Evolutionary conservation across 1,284 basidiomycete genomes (phyloP), one percentile per base, ranked within the genome.

Genomic region (Calocybe gambosa): DNA sequence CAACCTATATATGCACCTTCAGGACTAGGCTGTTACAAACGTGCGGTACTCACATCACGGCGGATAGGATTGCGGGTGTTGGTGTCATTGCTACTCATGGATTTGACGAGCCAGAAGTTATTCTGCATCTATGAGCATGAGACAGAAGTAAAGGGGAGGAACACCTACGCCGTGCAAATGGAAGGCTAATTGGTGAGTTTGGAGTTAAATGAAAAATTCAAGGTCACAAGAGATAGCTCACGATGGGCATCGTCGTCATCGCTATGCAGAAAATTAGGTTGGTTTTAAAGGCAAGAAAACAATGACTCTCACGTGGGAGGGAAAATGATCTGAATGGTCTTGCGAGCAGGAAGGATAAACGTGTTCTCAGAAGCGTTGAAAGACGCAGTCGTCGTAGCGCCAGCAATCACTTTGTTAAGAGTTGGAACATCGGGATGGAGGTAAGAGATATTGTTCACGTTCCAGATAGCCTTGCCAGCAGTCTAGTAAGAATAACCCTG

Each of bases 41-140:
- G 4, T 29, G 31, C 6, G 8, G 8, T 7, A 13, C 48, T 45
- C 44, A 57, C 56, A 50, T 58, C 56, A 26, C 56, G 56, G 39
- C 55, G 55, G 42, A 58, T 52, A 19, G 56, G 56, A 39, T 58
- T 51, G 21, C 49, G 43, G n/a, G 51, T 51, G 47, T 58, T 58
- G 31, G 48, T 43, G 33, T 45, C 50, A 33, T 47, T 35, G 29
- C 53, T 49, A 18, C 47, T 52, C 52, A 56, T 58, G 18, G 58
- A 60, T 49, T 60, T 60, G 45, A 60, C 46, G 15, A 60, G 51
- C 49, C 51, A 57, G 47, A 60, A 54, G 43, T 58, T 58, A 42
- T 50, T 58, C 57, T 59, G 39, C 39, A 3, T 15, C 34, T n/a
- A 5, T 34, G 31, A 34, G 15, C 31, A 15, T 15, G 13, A 34